These are phyloP conservation scores for Durusdinium trenchii DNA, from an alignment of 73 alveolate genomes.

Conservation along the genomic window DNA sequence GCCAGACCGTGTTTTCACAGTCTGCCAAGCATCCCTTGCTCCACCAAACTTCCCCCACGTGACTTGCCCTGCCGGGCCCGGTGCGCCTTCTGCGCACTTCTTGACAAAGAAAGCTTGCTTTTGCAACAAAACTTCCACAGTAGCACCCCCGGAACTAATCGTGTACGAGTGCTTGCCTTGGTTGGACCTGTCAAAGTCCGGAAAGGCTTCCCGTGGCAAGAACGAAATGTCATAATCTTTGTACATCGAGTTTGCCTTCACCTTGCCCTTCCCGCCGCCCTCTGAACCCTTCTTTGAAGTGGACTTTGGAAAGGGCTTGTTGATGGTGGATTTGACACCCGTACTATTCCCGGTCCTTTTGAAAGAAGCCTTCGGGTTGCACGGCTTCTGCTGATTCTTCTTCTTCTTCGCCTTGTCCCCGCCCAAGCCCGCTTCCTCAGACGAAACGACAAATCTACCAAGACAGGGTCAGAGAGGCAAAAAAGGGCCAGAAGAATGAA, in stretches of 20 bases:
- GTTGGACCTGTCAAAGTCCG: background rate
- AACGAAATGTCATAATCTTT: background rate
- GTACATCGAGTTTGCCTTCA: background rate
- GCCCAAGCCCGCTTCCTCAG: too few species aligned
- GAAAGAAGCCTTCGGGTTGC: background rate
- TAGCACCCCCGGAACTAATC: background rate
- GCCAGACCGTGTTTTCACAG: background rate
- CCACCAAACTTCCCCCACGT: background rate
- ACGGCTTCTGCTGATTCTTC: background rate
- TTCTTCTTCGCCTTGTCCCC: background rate
- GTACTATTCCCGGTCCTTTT: background rate
- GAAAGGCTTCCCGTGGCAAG: background rate
- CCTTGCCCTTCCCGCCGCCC: background rate
- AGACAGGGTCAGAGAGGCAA: too few species aligned
- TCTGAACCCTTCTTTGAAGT: background rate
- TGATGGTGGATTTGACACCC: background rate
- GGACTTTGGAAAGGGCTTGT: background rate
- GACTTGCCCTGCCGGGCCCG: background rate
- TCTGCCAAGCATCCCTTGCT: background rate
- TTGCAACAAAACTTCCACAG: background rate
- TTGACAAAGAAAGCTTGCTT: background rate
- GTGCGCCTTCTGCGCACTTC: background rate
- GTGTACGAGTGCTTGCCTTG: background rate
- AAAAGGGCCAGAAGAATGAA: too few species aligned
- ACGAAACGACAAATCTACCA: too few species aligned